Evolutionary conservation across 1,284 basidiomycete genomes (phyloP), one percentile per base, ranked within the genome.

Genomic region (Peniophora sp.): DNA sequence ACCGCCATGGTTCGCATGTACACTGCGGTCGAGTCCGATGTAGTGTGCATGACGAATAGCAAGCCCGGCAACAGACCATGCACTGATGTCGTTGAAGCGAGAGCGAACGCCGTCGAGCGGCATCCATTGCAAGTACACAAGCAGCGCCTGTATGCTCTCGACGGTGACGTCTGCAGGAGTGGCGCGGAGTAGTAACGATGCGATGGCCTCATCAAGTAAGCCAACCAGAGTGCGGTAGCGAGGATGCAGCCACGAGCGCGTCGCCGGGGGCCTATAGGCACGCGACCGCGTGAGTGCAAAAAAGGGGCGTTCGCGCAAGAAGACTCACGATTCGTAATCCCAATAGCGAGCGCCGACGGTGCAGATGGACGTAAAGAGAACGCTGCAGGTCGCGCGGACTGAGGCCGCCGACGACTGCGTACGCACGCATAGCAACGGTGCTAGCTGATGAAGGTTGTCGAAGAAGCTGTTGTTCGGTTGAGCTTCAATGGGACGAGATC

Each of bases 291-390:
- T 17, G 11, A 20, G 27, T 11, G 34, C 47, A 15, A 23, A 48
- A 18, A 23, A 18, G 12, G 9, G 32, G 32, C 9, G 5, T 35
- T 11, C 9, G 34, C 23, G 15, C 18, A 23, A n/a, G 22, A 20
- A 35, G 9, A 18, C 15, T 10, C 10, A n/a, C 12, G 5, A 17
- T 48, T 48, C 23, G 22, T 48, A 35, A n/a, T 48, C 37, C 47
- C 47, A 48, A 48, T 48, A 48, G n/a, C 47, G 47, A 14, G 47
- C 47, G 14, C 47, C 47, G 17, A 48, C 37, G 12, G 32, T 22
- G 35, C 47, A 48, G n/a, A 48, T 36, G n/a, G 47, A 48, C 17
- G 35, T 48, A 36, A 48, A 48, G 47, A 48, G 47, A 34, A 48
- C 32, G 23, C 34, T 36, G 22, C 47, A 35, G 15, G 47, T 48